Base-by-base conservation (phyloP, 1,139 yeast genomes). In the Hyphopichia pseudoburtonii region DNA sequence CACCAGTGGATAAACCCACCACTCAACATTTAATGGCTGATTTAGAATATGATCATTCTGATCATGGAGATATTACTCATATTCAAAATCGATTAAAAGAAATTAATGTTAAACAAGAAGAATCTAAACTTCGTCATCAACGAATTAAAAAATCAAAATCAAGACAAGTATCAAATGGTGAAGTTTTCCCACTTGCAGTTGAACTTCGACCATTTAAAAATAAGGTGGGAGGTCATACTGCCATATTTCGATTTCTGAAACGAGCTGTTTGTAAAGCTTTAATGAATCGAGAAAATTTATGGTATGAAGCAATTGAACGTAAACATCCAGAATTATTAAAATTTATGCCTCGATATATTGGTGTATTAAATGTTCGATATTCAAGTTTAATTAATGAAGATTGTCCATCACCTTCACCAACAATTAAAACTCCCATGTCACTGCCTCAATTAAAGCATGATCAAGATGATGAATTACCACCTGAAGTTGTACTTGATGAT, bases 201-300 rank as follows among this genome's bases (percentile, higher is more conserved):
- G 96, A 89, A 55, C 64, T 90, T 39, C 79, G 87, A 36, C 96
- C 95, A 2, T 90, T 86, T 64, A 80, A 83, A 46, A 90, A 92
- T 56, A 86, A 86, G 54, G 98, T 94, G 6, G 99, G 99, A 8
- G 99, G 99, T 0, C 99, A 94, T 57, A 92, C 97, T 0, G 97
- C 97, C 2, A 89, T 94, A 33, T 94, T 92, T 62, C 76, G 92
- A 45, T 92, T 92, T 56, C 85, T 95, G 6, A 85, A 82, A 49
- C 72, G 87, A 40, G 97, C 97, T 0, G 96, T 94, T n/a, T 92
- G 98, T 61, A 94, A 94, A 60, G 94, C 95, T 1, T 66, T 92
- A 43, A 86, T 89, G 44, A 88, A 88, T 51, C 71, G 96, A 44
- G 99, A 94, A 55, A 87, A 92, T 58, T 65, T 73, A 44, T 90